phyloP scores from a whole-genome alignment of 441 rosid genomes.

The Erodium chrysanthum region DNA sequence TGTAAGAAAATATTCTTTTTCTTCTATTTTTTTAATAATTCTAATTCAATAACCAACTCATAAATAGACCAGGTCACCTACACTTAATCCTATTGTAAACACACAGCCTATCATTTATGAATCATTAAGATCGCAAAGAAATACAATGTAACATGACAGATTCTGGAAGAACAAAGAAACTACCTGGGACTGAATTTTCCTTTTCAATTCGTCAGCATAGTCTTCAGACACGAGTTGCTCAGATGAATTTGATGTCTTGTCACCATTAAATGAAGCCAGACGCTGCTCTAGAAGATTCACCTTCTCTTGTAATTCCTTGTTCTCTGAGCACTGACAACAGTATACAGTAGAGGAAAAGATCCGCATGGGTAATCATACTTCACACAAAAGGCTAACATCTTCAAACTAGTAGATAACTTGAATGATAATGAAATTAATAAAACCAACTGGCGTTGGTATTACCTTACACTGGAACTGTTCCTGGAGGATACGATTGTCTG shows the following conservation, averaged over 20 bases:
- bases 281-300: slow-evolving; percentile 53
- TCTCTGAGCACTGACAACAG: slow-evolving; percentile 60
- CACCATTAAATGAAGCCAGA: slow-evolving; percentile 38
- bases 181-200: slow-evolving; percentile 76
- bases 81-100: neutral
- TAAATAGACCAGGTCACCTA: neutral
- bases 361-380: slow-evolving; percentile 4
- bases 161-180: slow-evolving; percentile 8
- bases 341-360: slow-evolving; percentile 2
- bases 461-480: slow-evolving; percentile 91
- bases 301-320: slow-evolving; percentile 66
- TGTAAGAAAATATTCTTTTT: neutral
- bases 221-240: slow-evolving; percentile 37
- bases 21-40: neutral
- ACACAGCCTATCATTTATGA: neutral
- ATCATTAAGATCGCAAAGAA: neutral
- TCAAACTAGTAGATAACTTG: slow-evolving; percentile 3
- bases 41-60: neutral
- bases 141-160: neutral
- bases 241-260: slow-evolving; percentile 31
- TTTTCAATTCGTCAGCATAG: slow-evolving; percentile 54
- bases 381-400: slow-evolving; percentile 8
- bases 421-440: neutral
- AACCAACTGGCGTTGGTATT: slow-evolving; percentile 7
- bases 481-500: slow-evolving; percentile 89